Percentiles rank a stretch among this genome's conserved stretches.
Evolutionary conservation across 441 rosid genomes (phyloP).

Genomic region (Adansonia grandidieri): DNA sequence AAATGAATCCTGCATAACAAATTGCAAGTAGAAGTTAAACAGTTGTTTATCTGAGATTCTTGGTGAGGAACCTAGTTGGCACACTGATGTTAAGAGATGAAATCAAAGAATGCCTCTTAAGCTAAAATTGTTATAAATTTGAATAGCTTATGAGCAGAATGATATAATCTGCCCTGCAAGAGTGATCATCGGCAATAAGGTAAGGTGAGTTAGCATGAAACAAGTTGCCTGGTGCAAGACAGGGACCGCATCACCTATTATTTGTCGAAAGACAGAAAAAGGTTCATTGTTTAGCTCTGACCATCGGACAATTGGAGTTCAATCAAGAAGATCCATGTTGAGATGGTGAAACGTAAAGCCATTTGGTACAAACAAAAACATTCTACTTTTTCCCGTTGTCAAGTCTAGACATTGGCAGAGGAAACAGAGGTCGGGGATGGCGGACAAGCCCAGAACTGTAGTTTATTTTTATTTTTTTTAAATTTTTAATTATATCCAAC

Average conservation of each 20-base stretch:
- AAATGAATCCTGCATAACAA: slow-evolving; percentile 30
- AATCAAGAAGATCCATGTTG: neutral
- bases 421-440: neutral
- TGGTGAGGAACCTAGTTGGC: neutral
- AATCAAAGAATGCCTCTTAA: neutral
- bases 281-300: neutral
- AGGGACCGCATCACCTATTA: too few species aligned
- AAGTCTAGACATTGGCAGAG: neutral
- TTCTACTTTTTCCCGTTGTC: neutral
- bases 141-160: neutral
- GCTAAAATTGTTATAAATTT: neutral
- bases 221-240: too few species aligned
- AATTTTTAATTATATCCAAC: neutral
- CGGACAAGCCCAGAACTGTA: neutral
- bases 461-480: neutral
- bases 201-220: too few species aligned
- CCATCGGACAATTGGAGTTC: neutral
- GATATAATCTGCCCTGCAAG: neutral
- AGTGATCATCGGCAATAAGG: neutral
- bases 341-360: slow-evolving; percentile 4
- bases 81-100: neutral
- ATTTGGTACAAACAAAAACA: neutral
- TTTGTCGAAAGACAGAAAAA: too few species aligned
- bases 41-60: neutral
- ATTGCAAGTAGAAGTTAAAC: slow-evolving; percentile 14